phyloP scores from a whole-genome alignment of 140 eudicot species.

The Oenanthe javanica region DNA sequence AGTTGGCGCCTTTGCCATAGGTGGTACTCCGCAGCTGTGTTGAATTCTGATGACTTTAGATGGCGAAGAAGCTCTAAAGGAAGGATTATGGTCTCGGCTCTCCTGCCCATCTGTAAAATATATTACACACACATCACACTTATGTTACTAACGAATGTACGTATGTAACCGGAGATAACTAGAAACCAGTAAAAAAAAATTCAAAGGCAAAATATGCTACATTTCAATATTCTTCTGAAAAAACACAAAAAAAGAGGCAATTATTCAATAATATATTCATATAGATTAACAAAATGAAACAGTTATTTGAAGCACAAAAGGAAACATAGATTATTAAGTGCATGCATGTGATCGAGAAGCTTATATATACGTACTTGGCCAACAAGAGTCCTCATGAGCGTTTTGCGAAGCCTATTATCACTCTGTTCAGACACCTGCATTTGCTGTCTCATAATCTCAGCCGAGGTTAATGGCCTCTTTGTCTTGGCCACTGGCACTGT shows the following conservation, averaged over 20 bases:
- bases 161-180: too few relatives aligned
- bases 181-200: too few relatives aligned
- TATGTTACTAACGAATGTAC: background rate
- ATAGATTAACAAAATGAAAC: too few relatives aligned
- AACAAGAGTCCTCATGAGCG: constrained; percentile 94
- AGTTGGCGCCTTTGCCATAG: constrained; percentile 85
- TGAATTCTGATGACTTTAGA: constrained; percentile 82
- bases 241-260: too few relatives aligned
- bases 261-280: too few relatives aligned
- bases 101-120: constrained; percentile 61
- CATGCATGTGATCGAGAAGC: background rate
- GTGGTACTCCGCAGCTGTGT: constrained; percentile 61
- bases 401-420: constrained; percentile 79
- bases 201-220: too few relatives aligned
- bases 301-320: background rate
- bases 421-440: constrained; percentile 88
- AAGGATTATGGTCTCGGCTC: constrained; percentile 86
- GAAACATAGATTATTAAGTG: background rate
- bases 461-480: constrained; percentile 74
- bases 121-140: background rate
- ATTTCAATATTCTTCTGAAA: too few relatives aligned
- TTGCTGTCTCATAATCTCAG: constrained; percentile 93
- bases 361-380: constrained; percentile 58
- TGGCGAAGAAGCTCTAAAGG: constrained; percentile 89
- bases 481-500: constrained; percentile 32